phyloP scores from a whole-genome alignment of 352 stramenopile species.

The Phytopythium mirpurense region DNA sequence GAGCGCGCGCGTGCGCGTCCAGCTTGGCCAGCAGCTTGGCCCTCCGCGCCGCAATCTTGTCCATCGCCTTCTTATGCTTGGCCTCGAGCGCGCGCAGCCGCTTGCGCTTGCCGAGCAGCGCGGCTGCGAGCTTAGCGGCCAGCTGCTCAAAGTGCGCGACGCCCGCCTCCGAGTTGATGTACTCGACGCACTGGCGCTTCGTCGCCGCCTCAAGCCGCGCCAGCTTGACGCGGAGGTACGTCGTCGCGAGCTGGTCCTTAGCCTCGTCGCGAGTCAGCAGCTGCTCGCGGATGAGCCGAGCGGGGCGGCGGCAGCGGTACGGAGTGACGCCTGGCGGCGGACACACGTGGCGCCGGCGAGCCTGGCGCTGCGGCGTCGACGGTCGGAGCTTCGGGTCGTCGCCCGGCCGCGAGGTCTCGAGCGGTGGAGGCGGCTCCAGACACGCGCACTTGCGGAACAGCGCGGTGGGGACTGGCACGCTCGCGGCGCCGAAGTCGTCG shows the following conservation, averaged over 20 bases:
- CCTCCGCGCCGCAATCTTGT: conserved; percentile 19
- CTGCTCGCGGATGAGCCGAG: conserved; percentile 41
- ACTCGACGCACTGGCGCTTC: conserved; percentile 49
- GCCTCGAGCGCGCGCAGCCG: conserved; percentile 35
- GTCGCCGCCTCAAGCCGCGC: conserved; percentile 44
- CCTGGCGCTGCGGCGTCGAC: conserved; percentile 10
- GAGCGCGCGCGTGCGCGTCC: conserved; percentile 2
- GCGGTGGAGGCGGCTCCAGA: conserved; percentile 23
- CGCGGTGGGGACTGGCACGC: conserved; percentile 6
- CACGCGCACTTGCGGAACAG: conserved; percentile 48
- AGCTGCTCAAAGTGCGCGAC: conserved; percentile 48
- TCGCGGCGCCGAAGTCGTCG: conserved; percentile 43
- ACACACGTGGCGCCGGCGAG: conserved; percentile 40
- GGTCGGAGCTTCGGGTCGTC: neutral
- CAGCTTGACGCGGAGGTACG: conserved; percentile 48
- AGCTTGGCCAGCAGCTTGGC: conserved; percentile 27
- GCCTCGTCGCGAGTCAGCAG: conserved; percentile 63
- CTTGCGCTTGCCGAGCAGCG: conserved; percentile 24
- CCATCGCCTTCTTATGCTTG: conserved; percentile 22
- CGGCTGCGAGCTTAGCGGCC: conserved; percentile 20
- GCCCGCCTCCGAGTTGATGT: conserved; percentile 50
- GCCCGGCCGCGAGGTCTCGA: neutral
- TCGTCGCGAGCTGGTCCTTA: conserved; percentile 54
- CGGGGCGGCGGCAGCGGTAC: conserved; percentile 40
- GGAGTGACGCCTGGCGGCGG: conserved; percentile 23